Evolutionary conservation across 176 grass and related monocot genomes (phyloP).

Genomic region (Secale cereale): DNA sequence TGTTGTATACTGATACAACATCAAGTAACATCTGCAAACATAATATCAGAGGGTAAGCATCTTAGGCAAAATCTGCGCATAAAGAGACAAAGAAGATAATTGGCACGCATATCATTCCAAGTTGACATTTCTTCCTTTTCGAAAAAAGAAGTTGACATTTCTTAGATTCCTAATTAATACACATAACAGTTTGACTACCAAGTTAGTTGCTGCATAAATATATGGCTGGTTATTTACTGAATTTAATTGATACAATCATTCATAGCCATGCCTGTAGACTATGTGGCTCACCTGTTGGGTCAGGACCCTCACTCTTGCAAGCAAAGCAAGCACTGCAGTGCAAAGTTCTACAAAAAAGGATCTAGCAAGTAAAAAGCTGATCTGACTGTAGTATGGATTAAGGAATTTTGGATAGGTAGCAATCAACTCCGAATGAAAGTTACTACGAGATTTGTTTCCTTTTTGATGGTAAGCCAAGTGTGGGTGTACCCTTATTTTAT

Average conservation of each 20-base stretch:
- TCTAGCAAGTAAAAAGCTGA: slow-evolving; percentile 84
- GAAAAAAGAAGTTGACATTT: too few relatives aligned
- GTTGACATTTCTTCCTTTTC: too few relatives aligned
- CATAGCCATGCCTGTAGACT: slow-evolving; percentile 9
- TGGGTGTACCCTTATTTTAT: not conserved
- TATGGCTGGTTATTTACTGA: not conserved
- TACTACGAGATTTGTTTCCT: not conserved
- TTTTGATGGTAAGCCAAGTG: not conserved
- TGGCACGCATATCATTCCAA: slow-evolving; percentile 9
- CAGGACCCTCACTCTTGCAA: slow-evolving; percentile 68
- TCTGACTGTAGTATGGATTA: slow-evolving; percentile 62
- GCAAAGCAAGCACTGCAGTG: slow-evolving; percentile 60
- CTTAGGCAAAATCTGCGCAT: slow-evolving; percentile 6
- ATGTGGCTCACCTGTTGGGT: slow-evolving; percentile 71
- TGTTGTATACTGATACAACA: slow-evolving; percentile 72
- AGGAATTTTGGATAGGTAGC: slow-evolving; percentile 31
- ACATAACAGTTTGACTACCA: not conserved
- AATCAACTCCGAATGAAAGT: not conserved
- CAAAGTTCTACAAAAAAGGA: slow-evolving; percentile 82
- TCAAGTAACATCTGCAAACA: slow-evolving; percentile 71
- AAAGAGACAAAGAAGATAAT: slow-evolving; percentile 17
- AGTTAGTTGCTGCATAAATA: not conserved
- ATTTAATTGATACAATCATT: slow-evolving; percentile 8
- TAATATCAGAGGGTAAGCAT: slow-evolving; percentile 3
- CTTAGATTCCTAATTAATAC: not conserved